phyloP scores from a whole-genome alignment of 1,139 yeast species.

The Diutina scorzettiae region DNA sequence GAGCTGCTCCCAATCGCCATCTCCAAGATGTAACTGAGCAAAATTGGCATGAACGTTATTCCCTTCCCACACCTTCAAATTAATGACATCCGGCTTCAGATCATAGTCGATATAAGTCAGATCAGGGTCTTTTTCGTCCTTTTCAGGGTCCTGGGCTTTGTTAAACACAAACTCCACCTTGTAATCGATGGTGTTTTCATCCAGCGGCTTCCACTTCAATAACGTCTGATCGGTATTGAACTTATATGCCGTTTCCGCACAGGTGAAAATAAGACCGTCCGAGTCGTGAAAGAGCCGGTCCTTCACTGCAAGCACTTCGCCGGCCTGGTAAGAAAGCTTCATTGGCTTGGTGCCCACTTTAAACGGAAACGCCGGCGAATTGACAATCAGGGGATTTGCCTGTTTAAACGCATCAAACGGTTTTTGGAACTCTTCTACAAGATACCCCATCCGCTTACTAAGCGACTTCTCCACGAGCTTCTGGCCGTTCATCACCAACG shows the following conservation, averaged over 20 bases:
- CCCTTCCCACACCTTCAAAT: constrained; percentile 75
- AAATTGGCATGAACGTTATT: constrained; percentile 50
- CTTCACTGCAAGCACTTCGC: constrained; percentile 62
- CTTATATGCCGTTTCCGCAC: constrained; percentile 77
- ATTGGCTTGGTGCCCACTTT: constrained; percentile 76
- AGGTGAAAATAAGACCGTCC: constrained; percentile 90
- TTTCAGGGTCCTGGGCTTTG: constrained; percentile 51
- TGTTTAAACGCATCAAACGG: constrained; percentile 68
- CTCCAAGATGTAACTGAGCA: constrained; percentile 48
- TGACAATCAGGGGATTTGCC: constrained; percentile 59
- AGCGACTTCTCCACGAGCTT: constrained; percentile 57
- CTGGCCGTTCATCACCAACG: constrained; percentile 72
- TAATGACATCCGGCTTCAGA: constrained; percentile 50
- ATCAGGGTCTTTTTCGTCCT: constrained; percentile 61
- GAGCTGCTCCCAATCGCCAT: constrained; percentile 73
- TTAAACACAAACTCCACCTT: constrained; percentile 61
- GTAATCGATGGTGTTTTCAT: constrained; percentile 88
- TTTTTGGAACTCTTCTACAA: constrained; percentile 68
- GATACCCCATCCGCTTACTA: constrained; percentile 75
- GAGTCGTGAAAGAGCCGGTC: constrained; percentile 75
- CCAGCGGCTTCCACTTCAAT: constrained; percentile 94
- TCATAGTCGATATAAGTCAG: constrained; percentile 76
- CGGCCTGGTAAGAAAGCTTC: constrained; percentile 73
- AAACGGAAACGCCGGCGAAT: constrained; percentile 64
- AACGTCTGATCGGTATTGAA: constrained; percentile 78